Percentiles rank a stretch among this genome's conserved stretches.
Conservation (phyloP, 1,139 yeast species). For the Ogataea hybrid region DNA sequence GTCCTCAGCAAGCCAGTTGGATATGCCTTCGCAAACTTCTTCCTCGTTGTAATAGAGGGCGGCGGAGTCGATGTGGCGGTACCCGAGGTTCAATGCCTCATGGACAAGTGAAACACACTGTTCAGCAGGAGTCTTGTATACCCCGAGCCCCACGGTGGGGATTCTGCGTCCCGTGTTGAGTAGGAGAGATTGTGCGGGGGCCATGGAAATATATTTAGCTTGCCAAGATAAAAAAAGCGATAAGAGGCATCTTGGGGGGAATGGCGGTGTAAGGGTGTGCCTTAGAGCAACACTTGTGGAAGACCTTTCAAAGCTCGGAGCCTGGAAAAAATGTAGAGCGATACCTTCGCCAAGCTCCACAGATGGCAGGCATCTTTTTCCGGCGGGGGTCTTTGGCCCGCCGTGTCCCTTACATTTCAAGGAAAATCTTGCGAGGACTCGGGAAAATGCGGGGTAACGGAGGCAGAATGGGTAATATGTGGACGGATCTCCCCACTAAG, state of each 20-base stretch:
- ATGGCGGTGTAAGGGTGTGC: no score
- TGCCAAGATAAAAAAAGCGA: not conserved
- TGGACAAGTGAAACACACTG: slow-evolving; percentile 43
- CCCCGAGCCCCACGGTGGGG: slow-evolving; percentile 61
- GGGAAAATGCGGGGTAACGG: not conserved
- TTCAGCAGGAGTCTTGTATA: slow-evolving; percentile 44
- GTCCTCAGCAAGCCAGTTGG: no score
- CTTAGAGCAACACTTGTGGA: no score
- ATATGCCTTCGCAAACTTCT: no score
- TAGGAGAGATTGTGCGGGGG: not conserved
- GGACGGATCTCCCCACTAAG: no score
- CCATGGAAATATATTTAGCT: not conserved
- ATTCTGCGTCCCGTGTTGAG: slow-evolving; percentile 44
- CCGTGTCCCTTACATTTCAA: no score
- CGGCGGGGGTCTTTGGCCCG: no score
- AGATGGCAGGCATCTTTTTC: no score
- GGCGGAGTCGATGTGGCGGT: slow-evolving; percentile 70
- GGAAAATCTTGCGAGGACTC: not conserved
- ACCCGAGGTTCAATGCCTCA: slow-evolving; percentile 58
- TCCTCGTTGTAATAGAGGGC: slow-evolving; percentile 56
- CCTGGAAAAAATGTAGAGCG: no score
- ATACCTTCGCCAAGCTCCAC: no score
- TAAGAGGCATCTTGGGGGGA: not conserved
- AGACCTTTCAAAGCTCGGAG: no score
- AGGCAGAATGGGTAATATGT: no score